Percentiles rank a stretch among this genome's conserved stretches.
phyloP scores from a whole-genome alignment of 2,329 filamentous ascomycete species.

The Microsporum ferrugineum region DNA sequence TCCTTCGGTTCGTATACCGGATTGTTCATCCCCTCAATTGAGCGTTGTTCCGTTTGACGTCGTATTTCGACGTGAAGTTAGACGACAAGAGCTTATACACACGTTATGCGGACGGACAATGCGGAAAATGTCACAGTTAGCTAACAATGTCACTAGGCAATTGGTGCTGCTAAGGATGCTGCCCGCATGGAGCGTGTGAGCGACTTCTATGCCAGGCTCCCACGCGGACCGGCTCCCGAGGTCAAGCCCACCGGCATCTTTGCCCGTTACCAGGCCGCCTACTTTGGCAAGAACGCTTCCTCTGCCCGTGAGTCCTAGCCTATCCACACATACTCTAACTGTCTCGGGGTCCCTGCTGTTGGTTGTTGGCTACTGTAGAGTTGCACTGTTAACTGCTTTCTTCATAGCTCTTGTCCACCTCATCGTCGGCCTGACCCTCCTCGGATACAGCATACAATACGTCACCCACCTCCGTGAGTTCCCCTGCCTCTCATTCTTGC shows the following conservation, averaged over 20 bases:
- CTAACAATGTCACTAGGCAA: conserved; percentile 49
- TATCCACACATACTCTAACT: too few species aligned
- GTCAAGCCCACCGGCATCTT: conserved; percentile 70
- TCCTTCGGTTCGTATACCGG: conserved; percentile 56
- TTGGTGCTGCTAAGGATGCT: conserved; percentile 90
- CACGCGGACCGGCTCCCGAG: conserved; percentile 79
- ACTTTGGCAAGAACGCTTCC: conserved; percentile 92
- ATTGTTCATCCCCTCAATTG: neutral
- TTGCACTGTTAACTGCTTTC: neutral
- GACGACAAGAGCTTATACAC: neutral
- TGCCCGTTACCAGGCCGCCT: conserved; percentile 70
- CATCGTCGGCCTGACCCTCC: conserved; percentile 61
- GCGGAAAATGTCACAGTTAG: neutral
- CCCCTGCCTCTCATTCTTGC: neutral
- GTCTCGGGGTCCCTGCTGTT: too few species aligned
- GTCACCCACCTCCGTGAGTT: conserved; percentile 98
- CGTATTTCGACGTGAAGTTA: neutral
- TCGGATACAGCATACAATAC: conserved; percentile 97
- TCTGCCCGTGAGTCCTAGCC: conserved; percentile 63
- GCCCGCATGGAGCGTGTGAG: conserved; percentile 96
- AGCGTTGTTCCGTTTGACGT: neutral
- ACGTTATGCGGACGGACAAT: neutral
- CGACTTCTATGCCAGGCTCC: conserved; percentile 97
- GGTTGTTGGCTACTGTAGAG: neutral
- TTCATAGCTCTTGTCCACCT: conserved; percentile 71